Base-by-base conservation (phyloP, 2,329 filamentous ascomycete genomes). In the Nectriaceae sp. region DNA sequence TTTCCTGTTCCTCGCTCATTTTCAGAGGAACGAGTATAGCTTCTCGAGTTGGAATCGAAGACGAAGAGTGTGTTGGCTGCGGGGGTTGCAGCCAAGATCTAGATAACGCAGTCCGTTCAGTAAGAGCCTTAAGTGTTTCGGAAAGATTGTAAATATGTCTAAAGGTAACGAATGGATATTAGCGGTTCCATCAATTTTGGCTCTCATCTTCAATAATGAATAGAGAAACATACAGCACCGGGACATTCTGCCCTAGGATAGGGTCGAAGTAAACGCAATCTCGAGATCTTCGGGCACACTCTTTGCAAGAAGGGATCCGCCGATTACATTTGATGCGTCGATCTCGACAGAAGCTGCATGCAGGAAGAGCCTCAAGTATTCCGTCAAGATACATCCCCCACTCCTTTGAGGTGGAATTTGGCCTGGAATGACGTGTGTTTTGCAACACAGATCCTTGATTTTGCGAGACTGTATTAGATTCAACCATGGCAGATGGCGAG, bases 311-410 rank as follows among this genome's bases (percentile, higher is more conserved):
- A 10, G 53, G 53, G 11, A 55, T 26, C 31, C 50, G 43, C 5
- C 36, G 43, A 11, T 49, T 38, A 19, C 53, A 55, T 29, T 47
- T 52, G 5, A 50, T 50, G 2, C 47, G 50, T n/a, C 50, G 42
- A 31, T 55, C 53, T 22, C 53, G 44, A 29, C 53, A 55, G n/a
- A 35, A 48, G 18, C 49, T 53, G 18, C 53, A 55, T 11, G 50
- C 43, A 13, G 26, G 26, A 15, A 31, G 26, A 31, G 26, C 26
- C 15, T 31, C 26, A 31, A 31, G 26, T 15, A 31, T 15, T 31
- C 26, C 26, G 26, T 31, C 26, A 31, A 31, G 26, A 31, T 31
- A 31, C 8, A 15, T 31, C 26, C 15, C 15, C 26, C 26, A 31
- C 8, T 31, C 15, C 26, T 31, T 31, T 8, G 26, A 31, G 26